Base-by-base conservation (phyloP, 2,329 filamentous ascomycete species). In the Penicillium digitatum region DNA sequence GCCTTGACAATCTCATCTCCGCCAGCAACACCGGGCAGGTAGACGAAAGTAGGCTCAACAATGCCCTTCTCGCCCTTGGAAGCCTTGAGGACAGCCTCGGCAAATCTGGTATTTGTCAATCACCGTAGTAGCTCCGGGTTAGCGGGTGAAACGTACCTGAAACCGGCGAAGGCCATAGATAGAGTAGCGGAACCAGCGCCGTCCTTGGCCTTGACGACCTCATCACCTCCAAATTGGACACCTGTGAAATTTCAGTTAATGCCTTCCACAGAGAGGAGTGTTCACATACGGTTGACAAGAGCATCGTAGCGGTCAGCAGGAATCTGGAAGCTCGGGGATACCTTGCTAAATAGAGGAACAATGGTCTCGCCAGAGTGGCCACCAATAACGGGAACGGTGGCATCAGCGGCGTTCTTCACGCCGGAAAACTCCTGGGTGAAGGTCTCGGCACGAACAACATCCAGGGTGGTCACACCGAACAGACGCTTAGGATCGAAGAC, bases 321-420 rank as follows among this genome's bases (percentile, higher is more conserved):
- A 62, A 97, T 94, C 59, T 83, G 82, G 69, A 94, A 87, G 40
- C 83, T 74, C 55, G 92, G 91, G 71, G 87, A 85, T 65, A 90
- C 85, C 81, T 94, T 87, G 84, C 91, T 96, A 84, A 97, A 95
- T 59, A 99, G 85, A 48, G 94, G 94, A 54, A 99, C 92, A 71
- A 99, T 99, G 69, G 94, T 99, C 81, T 93, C 91, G 72, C 94
- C 94, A 58, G 92, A 96, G 85, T 99, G 94, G 60, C 94, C 94
- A 72, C 94, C 94, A 72, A 99, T 85, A 69, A 99, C 94, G 64
- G 93, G 92, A 63, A 99, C 88, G 64, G 81, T 89, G 65, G 91
- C 83, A 75, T 92, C 88, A 69, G 87, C 83, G 57, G 92, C 90
- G 74, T 93, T 86, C 73, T 87, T 84, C 79, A 89, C 86, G 77